phyloP scores from a whole-genome alignment of 2,329 filamentous ascomycete genomes.

The Orbilia quercus region DNA sequence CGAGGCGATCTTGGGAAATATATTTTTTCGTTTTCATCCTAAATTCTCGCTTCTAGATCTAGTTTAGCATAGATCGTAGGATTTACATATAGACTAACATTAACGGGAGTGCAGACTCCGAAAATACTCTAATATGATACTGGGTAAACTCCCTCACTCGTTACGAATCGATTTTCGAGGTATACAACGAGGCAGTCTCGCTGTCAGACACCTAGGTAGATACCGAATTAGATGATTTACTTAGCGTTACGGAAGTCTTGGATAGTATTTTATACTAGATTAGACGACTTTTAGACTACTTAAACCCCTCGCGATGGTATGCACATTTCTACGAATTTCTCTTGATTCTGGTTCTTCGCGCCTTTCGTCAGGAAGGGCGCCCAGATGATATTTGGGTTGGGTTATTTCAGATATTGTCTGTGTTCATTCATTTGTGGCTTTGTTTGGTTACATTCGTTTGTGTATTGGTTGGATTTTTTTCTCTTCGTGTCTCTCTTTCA shows the following conservation, averaged over 20 bases:
- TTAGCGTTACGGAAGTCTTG: neutral
- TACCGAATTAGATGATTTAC: neutral
- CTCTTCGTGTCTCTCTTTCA: slow-evolving; percentile 42
- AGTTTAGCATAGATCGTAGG: neutral
- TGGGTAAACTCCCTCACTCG: slow-evolving; percentile 7
- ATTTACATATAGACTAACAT: neutral
- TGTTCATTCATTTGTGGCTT: slow-evolving; percentile 40
- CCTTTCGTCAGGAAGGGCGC: slow-evolving; percentile 32
- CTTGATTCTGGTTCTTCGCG: slow-evolving; percentile 30
- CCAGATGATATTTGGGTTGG: slow-evolving; percentile 38
- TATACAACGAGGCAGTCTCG: neutral
- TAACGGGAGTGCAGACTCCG: neutral
- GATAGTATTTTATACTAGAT: neutral
- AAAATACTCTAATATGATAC: slow-evolving; percentile 10
- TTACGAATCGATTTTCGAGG: neutral
- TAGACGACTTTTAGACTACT: slow-evolving; percentile 45
- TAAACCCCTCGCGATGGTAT: slow-evolving; percentile 45
- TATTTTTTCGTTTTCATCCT: neutral
- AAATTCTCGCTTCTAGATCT: slow-evolving; percentile 15
- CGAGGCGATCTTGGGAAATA: slow-evolving; percentile 1
- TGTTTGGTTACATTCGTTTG: slow-evolving; percentile 43
- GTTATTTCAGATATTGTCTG: slow-evolving; percentile 38
- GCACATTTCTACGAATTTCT: slow-evolving; percentile 21
- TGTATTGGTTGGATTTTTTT: slow-evolving; percentile 24
- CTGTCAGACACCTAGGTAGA: neutral